A percentile compares a stretch with the other conserved stretches of the same genome.
phyloP scores from a whole-genome alignment of 1,139 yeast species.

The Hemisphaericaspora subhashii region DNA sequence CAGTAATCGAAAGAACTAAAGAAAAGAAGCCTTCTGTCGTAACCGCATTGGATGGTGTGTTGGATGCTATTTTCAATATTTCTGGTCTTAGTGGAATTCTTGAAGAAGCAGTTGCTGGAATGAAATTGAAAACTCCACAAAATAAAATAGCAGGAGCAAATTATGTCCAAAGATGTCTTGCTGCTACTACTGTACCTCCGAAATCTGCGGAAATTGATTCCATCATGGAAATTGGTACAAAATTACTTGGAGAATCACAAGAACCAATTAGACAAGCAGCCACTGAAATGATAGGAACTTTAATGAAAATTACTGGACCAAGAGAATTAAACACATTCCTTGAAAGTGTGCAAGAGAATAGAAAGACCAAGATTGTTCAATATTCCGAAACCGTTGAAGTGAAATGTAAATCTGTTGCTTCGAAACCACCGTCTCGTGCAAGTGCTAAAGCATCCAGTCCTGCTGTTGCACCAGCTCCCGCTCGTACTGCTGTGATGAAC shows the following conservation, averaged over 20 bases:
- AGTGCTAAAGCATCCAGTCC: conserved; percentile 13
- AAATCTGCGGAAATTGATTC: conserved; percentile 51
- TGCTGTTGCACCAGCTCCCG: conserved; percentile 11
- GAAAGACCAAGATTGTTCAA: conserved; percentile 65
- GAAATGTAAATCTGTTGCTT: conserved; percentile 26
- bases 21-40: conserved; percentile 83
- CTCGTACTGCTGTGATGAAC: conserved; percentile 11
- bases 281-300: conserved; percentile 75
- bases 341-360: conserved; percentile 72
- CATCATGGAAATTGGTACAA: conserved; percentile 56
- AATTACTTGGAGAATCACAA: conserved; percentile 75
- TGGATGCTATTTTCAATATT: conserved; percentile 59
- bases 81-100: conserved; percentile 57
- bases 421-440: conserved; percentile 9
- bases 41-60: conserved; percentile 63
- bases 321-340: conserved; percentile 60
- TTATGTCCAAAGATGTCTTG: conserved; percentile 65
- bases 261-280: conserved; percentile 83
- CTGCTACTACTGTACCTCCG: conserved; percentile 52
- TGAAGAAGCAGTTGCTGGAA: conserved; percentile 57
- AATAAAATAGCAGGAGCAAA: conserved; percentile 69
- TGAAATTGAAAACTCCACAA: conserved; percentile 83
- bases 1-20: conserved; percentile 79
- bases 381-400: conserved; percentile 60
- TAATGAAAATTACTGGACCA: conserved; percentile 81